A percentile compares a stretch with the other conserved stretches of the same genome.
Conservation (phyloP, 2,329 filamentous ascomycete species). For the Colletotrichum australisinense region DNA sequence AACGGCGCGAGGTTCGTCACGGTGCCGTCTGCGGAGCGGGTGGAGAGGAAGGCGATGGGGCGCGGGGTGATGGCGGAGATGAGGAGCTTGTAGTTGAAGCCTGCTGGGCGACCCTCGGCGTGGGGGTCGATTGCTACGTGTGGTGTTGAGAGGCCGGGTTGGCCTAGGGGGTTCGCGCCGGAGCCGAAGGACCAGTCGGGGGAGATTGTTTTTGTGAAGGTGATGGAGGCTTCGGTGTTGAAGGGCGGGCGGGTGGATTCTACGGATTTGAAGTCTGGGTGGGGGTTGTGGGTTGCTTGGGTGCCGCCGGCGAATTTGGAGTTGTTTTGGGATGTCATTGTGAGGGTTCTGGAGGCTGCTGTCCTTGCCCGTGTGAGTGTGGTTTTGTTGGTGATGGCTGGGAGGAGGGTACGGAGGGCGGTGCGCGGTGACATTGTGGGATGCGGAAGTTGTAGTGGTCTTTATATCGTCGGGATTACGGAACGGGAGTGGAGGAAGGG, state of each 20-base stretch:
- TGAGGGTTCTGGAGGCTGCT: no score
- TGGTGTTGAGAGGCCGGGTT: conserved; percentile 57
- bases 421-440: background rate
- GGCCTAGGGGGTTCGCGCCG: conserved; percentile 66
- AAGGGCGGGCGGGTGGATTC: conserved; percentile 75
- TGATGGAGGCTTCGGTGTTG: conserved; percentile 59
- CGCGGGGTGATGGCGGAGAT: conserved; percentile 87
- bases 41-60: conserved; percentile 77
- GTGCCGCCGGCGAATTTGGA: conserved; percentile 19
- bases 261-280: conserved; percentile 80
- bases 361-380: no score
- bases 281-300: conserved; percentile 68
- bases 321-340: conserved; percentile 9
- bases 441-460: background rate
- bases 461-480: conserved; percentile 17
- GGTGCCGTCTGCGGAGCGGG: conserved; percentile 67
- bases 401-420: background rate
- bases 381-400: background rate
- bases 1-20: conserved; percentile 84
- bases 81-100: conserved; percentile 91
- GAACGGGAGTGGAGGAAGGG: conserved; percentile 7
- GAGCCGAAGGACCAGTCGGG: conserved; percentile 74
- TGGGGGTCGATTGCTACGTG: conserved; percentile 88
- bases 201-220: conserved; percentile 71
- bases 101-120: conserved; percentile 72